These are phyloP conservation scores for Orbilia brochopaga DNA, from an alignment of 2,329 filamentous ascomycete genomes.

Conservation along the genomic window DNA sequence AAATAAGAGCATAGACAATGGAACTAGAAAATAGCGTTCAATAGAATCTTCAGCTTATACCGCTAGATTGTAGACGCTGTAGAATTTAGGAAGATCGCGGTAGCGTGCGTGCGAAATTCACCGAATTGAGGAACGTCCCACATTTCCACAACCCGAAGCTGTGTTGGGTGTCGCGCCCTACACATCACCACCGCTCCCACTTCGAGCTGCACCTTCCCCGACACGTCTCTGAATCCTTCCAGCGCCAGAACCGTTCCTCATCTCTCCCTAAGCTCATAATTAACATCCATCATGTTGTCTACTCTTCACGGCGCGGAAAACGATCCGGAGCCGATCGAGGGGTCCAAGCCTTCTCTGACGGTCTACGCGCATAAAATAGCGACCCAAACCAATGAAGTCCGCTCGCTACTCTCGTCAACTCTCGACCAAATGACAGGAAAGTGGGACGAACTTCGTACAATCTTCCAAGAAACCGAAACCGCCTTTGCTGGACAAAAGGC, in stretches of 20 bases:
- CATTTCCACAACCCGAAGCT: not conserved
- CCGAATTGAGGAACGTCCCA: too few species aligned
- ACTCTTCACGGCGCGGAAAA: conserved; percentile 5
- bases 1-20: too few species aligned
- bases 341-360: conserved; percentile 31
- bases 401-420: conserved; percentile 15
- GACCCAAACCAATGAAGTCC: conserved; percentile 13
- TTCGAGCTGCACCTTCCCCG: not conserved
- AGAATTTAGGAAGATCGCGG: too few species aligned
- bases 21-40: too few species aligned
- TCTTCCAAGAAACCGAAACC: conserved; percentile 9
- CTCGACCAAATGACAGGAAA: conserved; percentile 16
- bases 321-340: not conserved
- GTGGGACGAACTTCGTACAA: conserved; percentile 2
- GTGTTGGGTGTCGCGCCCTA: not conserved
- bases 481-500: not conserved
- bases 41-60: too few species aligned
- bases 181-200: not conserved
- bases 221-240: conserved; percentile 1
- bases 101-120: too few species aligned
- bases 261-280: not conserved
- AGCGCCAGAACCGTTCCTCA: not conserved
- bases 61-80: too few species aligned
- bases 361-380: conserved; percentile 37
- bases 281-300: conserved; percentile 12